phyloP scores from a whole-genome alignment of 2,329 filamentous ascomycete genomes.

The Ustilaginoidea virens region DNA sequence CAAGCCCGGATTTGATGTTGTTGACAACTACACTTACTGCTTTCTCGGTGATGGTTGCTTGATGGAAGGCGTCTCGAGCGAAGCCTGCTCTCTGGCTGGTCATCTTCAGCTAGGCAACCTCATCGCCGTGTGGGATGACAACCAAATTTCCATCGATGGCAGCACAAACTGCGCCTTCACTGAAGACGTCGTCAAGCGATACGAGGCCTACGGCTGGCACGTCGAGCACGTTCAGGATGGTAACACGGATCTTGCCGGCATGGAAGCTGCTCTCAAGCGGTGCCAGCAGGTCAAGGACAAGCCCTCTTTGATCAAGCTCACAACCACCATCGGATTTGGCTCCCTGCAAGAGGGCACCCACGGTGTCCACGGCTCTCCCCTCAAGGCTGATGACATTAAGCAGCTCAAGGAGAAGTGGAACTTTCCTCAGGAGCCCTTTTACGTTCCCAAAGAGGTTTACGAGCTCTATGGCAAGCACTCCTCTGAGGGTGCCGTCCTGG shows the following conservation, averaged over 20 bases:
- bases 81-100: conserved; percentile 83
- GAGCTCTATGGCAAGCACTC: conserved; percentile 78
- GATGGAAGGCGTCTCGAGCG: conserved; percentile 93
- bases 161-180: conserved; percentile 95
- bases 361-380: conserved; percentile 88
- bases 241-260: conserved; percentile 73
- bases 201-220: conserved; percentile 97
- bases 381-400: conserved; percentile 89
- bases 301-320: conserved; percentile 91
- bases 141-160: conserved; percentile 91
- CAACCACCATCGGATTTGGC: conserved; percentile 93
- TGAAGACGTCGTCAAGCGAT: conserved; percentile 87
- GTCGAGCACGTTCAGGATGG: conserved; percentile 70
- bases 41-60: conserved; percentile 98
- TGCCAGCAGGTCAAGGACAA: conserved; percentile 85
- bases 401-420: conserved; percentile 90
- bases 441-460: conserved; percentile 88
- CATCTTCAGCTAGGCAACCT: conserved; percentile 97
- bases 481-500: conserved; percentile 70
- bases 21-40: conserved; percentile 93
- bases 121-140: conserved; percentile 95
- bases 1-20: conserved; percentile 80
- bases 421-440: conserved; percentile 86
- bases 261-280: conserved; percentile 77
- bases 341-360: conserved; percentile 86